Evolutionary conservation across 441 rosid species (phyloP).

Genomic region (Bocquillonia castaneifolia): DNA sequence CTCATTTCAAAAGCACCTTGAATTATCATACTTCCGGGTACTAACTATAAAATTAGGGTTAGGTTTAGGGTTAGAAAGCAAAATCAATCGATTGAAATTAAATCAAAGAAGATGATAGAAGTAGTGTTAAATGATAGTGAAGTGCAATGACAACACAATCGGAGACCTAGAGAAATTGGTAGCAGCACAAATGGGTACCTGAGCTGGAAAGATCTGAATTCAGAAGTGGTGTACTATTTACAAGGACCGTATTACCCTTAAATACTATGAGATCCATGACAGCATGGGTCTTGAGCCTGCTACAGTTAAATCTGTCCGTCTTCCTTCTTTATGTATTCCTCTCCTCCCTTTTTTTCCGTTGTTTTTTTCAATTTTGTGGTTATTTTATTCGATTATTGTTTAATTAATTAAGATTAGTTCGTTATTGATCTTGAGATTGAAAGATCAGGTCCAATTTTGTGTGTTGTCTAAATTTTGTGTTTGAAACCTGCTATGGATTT

Average conservation of each 20-base stretch:
- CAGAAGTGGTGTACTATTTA: constrained; percentile 68
- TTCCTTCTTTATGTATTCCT: no score
- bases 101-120: constrained; percentile 48
- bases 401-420: no score
- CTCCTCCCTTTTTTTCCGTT: no score
- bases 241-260: constrained; percentile 32
- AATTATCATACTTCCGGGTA: no score
- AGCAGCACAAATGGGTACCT: constrained; percentile 76
- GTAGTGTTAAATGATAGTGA: constrained; percentile 77
- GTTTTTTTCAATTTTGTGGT: no score
- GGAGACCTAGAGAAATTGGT: constrained; percentile 90
- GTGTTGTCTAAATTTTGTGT: no score
- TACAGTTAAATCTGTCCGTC: no score
- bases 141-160: constrained; percentile 83
- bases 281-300: constrained; percentile 37
- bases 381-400: no score
- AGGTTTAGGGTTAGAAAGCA: background rate
- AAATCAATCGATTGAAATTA: background rate
- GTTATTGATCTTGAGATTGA: no score
- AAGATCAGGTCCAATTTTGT: no score
- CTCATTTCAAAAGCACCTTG: no score
- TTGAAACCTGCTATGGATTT: no score
- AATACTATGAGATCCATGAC: constrained; percentile 31
- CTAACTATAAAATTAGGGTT: background rate
- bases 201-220: constrained; percentile 68